Evolutionary conservation across 1,284 basidiomycete genomes (phyloP).

Genomic region (Neonothopanus nambi): DNA sequence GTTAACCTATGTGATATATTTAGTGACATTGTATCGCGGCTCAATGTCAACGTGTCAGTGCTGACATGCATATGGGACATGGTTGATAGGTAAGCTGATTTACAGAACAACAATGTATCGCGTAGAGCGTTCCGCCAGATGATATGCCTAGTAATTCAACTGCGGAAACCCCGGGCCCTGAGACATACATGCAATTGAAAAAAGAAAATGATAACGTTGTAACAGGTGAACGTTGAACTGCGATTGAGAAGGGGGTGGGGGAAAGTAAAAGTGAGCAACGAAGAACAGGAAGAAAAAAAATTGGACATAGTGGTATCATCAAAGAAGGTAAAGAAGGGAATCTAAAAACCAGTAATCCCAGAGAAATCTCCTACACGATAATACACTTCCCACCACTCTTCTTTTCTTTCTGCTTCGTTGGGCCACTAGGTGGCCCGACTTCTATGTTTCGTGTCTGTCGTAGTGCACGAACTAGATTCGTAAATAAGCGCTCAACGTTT

Average conservation of each 20-base stretch:
- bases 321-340: conserved; percentile 56
- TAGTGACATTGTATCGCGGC: conserved; percentile 1
- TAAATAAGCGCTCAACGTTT: conserved; percentile 95
- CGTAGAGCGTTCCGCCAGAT: conserved; percentile 9
- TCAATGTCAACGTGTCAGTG: conserved; percentile 8
- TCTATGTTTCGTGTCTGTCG: conserved; percentile 63
- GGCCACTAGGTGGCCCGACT: conserved; percentile 30
- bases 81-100: conserved; percentile 12
- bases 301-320: conserved; percentile 73
- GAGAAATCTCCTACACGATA: conserved; percentile 72
- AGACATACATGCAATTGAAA: not conserved
- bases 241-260: conserved; percentile 23
- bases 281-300: conserved; percentile 34
- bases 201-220: conserved; percentile 26
- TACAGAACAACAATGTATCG: conserved; percentile 13
- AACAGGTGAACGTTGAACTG: conserved; percentile 21
- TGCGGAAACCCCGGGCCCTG: conserved; percentile 7
- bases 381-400: conserved; percentile 63
- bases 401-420: conserved; percentile 36
- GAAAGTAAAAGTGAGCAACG: conserved; percentile 35
- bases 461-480: conserved; percentile 86
- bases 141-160: conserved; percentile 9
- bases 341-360: conserved; percentile 65
- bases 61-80: conserved; percentile 9
- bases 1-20: too few relatives aligned